Conservation (phyloP, 2,329 filamentous ascomycete genomes). For the Cladosporium cucumerinum region DNA sequence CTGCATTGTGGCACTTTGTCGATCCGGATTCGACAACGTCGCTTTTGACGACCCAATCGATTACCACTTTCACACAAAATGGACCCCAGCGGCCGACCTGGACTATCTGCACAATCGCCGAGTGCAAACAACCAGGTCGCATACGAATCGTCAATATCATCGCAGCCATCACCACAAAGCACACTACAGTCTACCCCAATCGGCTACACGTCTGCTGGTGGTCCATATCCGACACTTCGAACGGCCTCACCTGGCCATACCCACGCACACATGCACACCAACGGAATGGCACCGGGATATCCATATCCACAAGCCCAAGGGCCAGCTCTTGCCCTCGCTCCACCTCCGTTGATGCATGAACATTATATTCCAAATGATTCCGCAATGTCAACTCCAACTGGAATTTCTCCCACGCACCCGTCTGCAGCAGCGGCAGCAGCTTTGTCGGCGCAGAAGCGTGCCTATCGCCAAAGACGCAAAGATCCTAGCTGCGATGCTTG, state of each 20-base stretch:
- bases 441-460: conserved; percentile 77
- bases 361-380: conserved; percentile 29
- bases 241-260: conserved; percentile 8
- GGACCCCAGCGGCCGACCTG: conserved; percentile 7
- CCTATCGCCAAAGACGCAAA: conserved; percentile 90
- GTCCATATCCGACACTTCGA: conserved; percentile 11
- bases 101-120: neutral
- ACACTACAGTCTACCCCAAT: conserved; percentile 7
- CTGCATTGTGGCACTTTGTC: neutral
- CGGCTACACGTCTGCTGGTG: conserved; percentile 12
- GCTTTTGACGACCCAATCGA: neutral
- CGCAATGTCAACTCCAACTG: conserved; percentile 26
- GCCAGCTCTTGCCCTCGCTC: neutral
- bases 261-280: conserved; percentile 18
- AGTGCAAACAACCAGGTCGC: neutral
- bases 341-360: conserved; percentile 26
- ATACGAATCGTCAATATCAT: conserved; percentile 16
- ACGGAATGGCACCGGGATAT: conserved; percentile 17
- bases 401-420: conserved; percentile 31
- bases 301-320: conserved; percentile 7
- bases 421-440: conserved; percentile 41
- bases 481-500: conserved; percentile 98
- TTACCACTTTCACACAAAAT: neutral
- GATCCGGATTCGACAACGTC: neutral
- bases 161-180: conserved; percentile 14